Conservation (phyloP, 805 yeast species). For the Barnettozyma pratensis region DNA sequence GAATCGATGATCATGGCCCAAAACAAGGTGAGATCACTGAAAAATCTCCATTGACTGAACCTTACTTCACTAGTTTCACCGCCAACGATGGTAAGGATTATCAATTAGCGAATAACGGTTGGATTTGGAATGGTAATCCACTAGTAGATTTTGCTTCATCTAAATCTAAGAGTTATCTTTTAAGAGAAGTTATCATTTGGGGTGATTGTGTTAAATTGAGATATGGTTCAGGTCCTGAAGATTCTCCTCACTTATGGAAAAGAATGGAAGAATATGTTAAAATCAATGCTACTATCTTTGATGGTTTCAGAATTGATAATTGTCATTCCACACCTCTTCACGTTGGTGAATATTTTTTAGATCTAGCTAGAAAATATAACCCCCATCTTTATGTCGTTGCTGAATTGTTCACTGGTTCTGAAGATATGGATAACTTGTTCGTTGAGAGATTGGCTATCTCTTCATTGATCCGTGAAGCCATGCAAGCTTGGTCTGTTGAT, state of each 20-base stretch:
- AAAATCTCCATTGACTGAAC: conserved; percentile 66
- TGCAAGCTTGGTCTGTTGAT: conserved; percentile 90
- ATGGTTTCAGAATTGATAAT: conserved; percentile 90
- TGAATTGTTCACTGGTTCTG: conserved; percentile 90
- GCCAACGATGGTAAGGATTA: conserved; percentile 48
- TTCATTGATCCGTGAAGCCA: conserved; percentile 89
- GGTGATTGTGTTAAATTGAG: conserved; percentile 94
- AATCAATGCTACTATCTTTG: conserved; percentile 65
- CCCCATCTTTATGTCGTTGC: conserved; percentile 92
- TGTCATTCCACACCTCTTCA: conserved; percentile 96
- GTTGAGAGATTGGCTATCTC: conserved; percentile 89
- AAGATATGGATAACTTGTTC: conserved; percentile 80
- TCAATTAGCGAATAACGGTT: conserved; percentile 90
- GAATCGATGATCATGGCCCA: conserved; percentile 83
- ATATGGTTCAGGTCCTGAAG: conserved; percentile 71
- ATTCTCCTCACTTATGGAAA: conserved; percentile 87
- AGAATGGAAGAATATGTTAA: conserved; percentile 77
- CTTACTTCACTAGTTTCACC: conserved; percentile 76
- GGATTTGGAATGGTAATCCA: conserved; percentile 98
- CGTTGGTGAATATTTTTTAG: conserved; percentile 86
- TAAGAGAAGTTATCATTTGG: conserved; percentile 95
- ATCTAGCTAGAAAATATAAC: conserved; percentile 78
- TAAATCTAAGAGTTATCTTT: conserved; percentile 70
- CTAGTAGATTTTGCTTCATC: conserved; percentile 87
- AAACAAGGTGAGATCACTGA: conserved; percentile 60